A percentile compares a stretch with the other conserved stretches of the same genome.
Conservation (phyloP, 345 rosid genomes). For the Viola odorata region DNA sequence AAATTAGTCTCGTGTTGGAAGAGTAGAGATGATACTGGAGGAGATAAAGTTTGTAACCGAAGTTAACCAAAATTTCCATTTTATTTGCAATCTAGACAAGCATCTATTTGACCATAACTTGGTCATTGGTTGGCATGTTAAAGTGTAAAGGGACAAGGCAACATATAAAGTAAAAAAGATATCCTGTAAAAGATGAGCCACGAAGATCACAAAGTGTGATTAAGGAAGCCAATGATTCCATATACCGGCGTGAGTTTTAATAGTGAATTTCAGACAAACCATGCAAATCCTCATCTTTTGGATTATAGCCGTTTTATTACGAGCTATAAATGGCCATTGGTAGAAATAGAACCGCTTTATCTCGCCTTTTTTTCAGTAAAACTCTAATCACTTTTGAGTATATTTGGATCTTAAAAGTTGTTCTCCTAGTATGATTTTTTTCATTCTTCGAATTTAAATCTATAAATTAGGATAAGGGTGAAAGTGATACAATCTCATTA, state of each 20-base stretch:
- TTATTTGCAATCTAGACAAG: not conserved
- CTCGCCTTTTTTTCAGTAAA: not conserved
- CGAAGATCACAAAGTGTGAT: not conserved
- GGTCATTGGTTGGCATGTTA: not conserved
- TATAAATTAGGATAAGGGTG: no score
- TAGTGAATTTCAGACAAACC: constrained; percentile 12
- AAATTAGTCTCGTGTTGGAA: not conserved
- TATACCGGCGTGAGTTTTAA: constrained; percentile 30
- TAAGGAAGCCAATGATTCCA: constrained; percentile 17
- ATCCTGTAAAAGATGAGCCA: not conserved
- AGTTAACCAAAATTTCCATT: no score
- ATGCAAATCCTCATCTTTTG: not conserved
- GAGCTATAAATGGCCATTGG: not conserved
- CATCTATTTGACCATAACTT: not conserved
- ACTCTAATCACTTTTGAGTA: no score
- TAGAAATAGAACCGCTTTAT: not conserved
- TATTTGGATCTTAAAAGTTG: not conserved
- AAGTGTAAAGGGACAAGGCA: not conserved
- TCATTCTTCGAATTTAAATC: not conserved
- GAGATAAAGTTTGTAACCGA: not conserved
- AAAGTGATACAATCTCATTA: no score
- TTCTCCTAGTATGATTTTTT: not conserved
- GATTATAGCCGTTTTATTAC: not conserved
- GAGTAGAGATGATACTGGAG: not conserved
- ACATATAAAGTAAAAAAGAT: not conserved